Percentiles rank a stretch among this genome's conserved stretches.
phyloP scores from a whole-genome alignment of 2,329 filamentous ascomycete genomes.

The Tolypocladium inflatum region DNA sequence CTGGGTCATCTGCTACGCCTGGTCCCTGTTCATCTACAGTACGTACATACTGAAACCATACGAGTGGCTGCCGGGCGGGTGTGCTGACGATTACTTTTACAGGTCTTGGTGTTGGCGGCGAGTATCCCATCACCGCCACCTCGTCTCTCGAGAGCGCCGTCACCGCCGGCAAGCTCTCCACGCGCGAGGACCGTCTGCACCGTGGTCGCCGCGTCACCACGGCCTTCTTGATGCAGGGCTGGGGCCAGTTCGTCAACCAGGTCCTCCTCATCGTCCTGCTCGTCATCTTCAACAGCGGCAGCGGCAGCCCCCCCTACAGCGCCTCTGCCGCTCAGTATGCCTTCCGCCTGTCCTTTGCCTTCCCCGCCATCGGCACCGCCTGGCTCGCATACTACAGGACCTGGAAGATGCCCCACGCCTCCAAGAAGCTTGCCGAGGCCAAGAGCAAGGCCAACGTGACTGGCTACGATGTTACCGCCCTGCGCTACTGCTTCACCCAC shows the following conservation, averaged over 20 bases:
- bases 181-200: constrained; percentile 85
- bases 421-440: constrained; percentile 68
- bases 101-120: constrained; percentile 61
- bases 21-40: constrained; percentile 74
- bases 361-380: constrained; percentile 81
- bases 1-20: constrained; percentile 96
- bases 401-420: constrained; percentile 86
- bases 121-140: constrained; percentile 95
- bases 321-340: constrained; percentile 74
- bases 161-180: constrained; percentile 78
- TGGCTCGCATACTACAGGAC: constrained; percentile 96
- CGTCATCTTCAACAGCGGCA: constrained; percentile 76
- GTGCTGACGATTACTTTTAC: neutral
- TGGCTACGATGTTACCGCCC: constrained; percentile 81
- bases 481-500: constrained; percentile 67
- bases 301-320: constrained; percentile 67
- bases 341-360: constrained; percentile 85
- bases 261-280: constrained; percentile 78
- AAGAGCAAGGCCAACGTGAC: constrained; percentile 85
- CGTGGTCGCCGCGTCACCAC: constrained; percentile 92
- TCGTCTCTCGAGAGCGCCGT: constrained; percentile 89
- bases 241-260: constrained; percentile 95
- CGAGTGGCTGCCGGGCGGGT: neutral
- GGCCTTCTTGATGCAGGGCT: constrained; percentile 97
- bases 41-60: neutral